Evolutionary conservation across 78 protist species (phyloP).

Genomic region (Dictyostelium capitatum): DNA sequence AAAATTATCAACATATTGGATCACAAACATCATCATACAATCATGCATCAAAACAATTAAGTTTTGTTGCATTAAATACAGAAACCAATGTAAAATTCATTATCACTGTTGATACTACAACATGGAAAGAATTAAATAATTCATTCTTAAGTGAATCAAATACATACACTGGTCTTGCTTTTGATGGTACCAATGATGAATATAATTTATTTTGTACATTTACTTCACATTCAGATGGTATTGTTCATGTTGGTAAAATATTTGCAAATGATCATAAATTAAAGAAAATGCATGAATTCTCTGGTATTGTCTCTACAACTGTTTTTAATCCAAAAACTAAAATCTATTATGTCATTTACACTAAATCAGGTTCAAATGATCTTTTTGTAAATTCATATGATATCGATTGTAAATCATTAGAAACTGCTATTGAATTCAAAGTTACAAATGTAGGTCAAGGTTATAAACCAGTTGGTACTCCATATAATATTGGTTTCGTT

Average conservation of each 20-base stretch:
- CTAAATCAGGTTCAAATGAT: background rate
- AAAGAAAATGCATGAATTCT: background rate
- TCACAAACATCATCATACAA: background rate
- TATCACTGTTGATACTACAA: background rate
- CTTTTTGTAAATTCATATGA: background rate
- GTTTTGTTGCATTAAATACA: background rate
- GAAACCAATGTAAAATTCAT: background rate
- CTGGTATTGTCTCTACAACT: background rate
- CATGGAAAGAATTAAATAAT: background rate
- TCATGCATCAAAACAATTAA: background rate
- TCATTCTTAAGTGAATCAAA: background rate
- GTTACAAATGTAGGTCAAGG: conserved; percentile 4
- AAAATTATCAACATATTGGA: background rate
- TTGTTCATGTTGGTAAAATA: background rate
- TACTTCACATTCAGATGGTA: background rate
- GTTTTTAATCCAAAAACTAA: background rate
- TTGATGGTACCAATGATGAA: background rate
- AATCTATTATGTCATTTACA: background rate
- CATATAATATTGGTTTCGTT: background rate
- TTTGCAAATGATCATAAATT: background rate
- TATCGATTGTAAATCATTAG: background rate
- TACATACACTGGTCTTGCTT: background rate
- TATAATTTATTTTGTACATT: background rate
- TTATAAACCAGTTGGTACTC: background rate
- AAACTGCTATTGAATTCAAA: background rate